Evolutionary conservation across 2,329 filamentous ascomycete species (phyloP).

Genomic region (Aspergillus novoparasiticus): DNA sequence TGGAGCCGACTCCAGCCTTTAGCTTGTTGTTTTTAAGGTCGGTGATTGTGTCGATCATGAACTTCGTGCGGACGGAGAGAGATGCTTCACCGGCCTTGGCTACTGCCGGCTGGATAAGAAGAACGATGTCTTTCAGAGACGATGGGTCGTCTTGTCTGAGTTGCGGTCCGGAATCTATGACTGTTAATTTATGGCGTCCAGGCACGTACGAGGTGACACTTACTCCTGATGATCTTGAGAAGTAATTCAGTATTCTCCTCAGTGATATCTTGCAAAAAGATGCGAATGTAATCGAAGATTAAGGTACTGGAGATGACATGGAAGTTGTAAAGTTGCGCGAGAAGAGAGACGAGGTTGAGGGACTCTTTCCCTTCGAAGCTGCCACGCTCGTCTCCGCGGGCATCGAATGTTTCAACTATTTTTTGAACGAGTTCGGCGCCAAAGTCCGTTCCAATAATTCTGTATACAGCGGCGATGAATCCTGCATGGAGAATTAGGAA

Average conservation of each 20-base stretch:
- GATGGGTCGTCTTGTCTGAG: slow-evolving; percentile 87
- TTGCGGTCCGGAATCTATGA: slow-evolving; percentile 69
- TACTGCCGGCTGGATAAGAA: slow-evolving; percentile 73
- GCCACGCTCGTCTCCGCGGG: slow-evolving; percentile 57
- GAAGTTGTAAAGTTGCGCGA: slow-evolving; percentile 90
- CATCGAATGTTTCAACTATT: slow-evolving; percentile 73
- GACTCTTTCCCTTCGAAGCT: slow-evolving; percentile 59
- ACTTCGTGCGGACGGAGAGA: slow-evolving; percentile 84
- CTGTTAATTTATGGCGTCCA: slow-evolving; percentile 17
- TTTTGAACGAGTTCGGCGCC: slow-evolving; percentile 82
- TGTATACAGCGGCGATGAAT: slow-evolving; percentile 86
- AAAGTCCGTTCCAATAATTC: slow-evolving; percentile 83
- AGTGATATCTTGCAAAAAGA: slow-evolving; percentile 72
- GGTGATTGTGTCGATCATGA: slow-evolving; percentile 96
- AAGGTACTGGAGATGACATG: slow-evolving; percentile 81
- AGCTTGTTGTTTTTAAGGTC: slow-evolving; percentile 93
- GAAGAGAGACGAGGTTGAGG: slow-evolving; percentile 77
- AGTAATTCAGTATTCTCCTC: slow-evolving; percentile 89
- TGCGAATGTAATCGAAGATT: slow-evolving; percentile 86
- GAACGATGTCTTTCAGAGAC: slow-evolving; percentile 83
- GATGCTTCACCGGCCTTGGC: slow-evolving; percentile 67
- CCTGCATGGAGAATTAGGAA: slow-evolving; percentile 89
- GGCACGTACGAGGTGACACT: slow-evolving; percentile 15
- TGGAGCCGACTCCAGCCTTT: slow-evolving; percentile 72
- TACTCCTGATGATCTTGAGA: slow-evolving; percentile 75